These are phyloP conservation scores for Amanita pseudoporphyria DNA, from an alignment of 768 basidiomycete species.

Conservation along the genomic window DNA sequence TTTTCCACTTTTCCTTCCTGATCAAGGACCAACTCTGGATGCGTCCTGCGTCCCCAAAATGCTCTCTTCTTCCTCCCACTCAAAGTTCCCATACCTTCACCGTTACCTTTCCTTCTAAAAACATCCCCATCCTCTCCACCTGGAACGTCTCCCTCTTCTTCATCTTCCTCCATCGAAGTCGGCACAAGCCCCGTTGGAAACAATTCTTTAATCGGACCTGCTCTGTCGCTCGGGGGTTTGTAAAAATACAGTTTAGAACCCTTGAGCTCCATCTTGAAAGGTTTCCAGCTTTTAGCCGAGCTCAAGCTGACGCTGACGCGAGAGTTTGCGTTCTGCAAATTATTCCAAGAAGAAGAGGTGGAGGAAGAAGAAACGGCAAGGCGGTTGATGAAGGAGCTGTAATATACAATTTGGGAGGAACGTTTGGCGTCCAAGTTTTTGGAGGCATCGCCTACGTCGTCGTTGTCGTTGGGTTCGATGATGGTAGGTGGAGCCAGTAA, in stretches of 20 bases:
- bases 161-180: constrained; percentile 35
- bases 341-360: constrained; percentile 22
- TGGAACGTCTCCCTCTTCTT: too few species aligned
- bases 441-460: constrained; percentile 10
- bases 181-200: constrained; percentile 63
- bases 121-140: constrained; percentile 7
- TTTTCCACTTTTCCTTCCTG: constrained; percentile 37
- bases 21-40: constrained; percentile 53
- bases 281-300: constrained; percentile 73
- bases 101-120: constrained; percentile 26
- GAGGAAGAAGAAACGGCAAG: constrained; percentile 29
- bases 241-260: constrained; percentile 83
- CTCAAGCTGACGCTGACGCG: constrained; percentile 18
- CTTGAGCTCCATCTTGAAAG: constrained; percentile 75
- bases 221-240: constrained; percentile 69
- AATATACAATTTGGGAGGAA: constrained; percentile 71
- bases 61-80: constrained; percentile 48
- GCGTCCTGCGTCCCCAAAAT: constrained; percentile 70
- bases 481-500: constrained; percentile 42
- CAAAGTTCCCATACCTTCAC: constrained; percentile 10
- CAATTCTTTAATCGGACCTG: constrained; percentile 54
- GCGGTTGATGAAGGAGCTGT: constrained; percentile 70
- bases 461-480: constrained; percentile 25
- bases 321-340: constrained; percentile 12
- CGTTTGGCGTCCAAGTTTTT: constrained; percentile 39